Evolutionary conservation across 768 basidiomycete species (phyloP).

Genomic region (Tricholoma hemisulphureum): DNA sequence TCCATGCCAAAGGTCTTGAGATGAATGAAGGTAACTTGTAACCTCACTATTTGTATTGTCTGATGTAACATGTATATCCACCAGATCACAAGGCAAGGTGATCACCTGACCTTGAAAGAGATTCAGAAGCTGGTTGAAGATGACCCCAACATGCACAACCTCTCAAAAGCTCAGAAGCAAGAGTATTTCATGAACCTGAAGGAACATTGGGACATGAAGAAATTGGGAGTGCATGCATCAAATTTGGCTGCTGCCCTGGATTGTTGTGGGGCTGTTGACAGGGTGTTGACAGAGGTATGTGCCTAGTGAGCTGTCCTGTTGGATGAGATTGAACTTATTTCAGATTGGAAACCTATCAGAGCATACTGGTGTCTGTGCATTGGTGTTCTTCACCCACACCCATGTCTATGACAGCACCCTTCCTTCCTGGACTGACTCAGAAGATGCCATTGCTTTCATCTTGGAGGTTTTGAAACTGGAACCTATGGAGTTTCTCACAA

Average conservation of each 20-base stretch:
- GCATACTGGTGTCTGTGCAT: not conserved
- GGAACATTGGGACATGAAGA: not conserved
- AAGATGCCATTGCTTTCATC: not conserved
- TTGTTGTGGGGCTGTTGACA: not conserved
- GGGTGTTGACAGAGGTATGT: not conserved
- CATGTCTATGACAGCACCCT: not conserved
- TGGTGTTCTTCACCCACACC: not conserved
- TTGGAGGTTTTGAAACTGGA: conserved; percentile 1
- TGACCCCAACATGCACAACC: not conserved
- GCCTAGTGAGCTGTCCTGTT: not conserved
- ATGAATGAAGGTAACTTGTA: not conserved
- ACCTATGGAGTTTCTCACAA: not conserved
- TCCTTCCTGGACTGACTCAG: not conserved
- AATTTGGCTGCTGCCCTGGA: not conserved
- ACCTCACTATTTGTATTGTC: not conserved
- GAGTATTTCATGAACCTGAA: not conserved
- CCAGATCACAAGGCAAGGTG: not conserved
- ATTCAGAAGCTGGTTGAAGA: not conserved
- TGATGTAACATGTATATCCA: not conserved
- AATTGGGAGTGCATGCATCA: not conserved
- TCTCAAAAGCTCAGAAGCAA: not conserved
- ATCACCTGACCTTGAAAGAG: not conserved
- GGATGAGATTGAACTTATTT: not conserved
- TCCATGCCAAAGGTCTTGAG: not conserved
- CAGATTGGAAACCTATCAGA: not conserved